Percentiles rank a stretch among this genome's conserved stretches.
Conservation (phyloP, 2,329 filamentous ascomycete genomes). For the Cladosporium velox region DNA sequence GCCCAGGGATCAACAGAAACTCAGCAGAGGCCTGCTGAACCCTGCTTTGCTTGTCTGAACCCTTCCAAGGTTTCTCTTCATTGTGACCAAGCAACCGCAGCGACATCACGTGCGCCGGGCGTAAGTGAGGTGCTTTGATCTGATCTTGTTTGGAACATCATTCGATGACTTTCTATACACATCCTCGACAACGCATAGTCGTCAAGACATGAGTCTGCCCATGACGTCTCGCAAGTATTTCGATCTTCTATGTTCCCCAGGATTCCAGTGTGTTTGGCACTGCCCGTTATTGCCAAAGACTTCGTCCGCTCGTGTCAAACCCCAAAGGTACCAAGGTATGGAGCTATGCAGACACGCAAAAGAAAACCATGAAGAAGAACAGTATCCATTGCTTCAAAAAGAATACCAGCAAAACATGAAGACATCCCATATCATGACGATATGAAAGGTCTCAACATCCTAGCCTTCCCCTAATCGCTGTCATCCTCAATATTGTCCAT, state of each 20-base stretch:
- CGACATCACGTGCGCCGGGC: not conserved
- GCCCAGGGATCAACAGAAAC: constrained; percentile 6
- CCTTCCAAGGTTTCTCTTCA: not conserved
- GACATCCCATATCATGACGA: not conserved
- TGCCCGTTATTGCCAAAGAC: not conserved
- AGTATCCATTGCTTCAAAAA: not conserved
- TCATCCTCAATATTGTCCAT: not conserved
- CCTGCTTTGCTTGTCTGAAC: not conserved
- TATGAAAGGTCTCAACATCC: not conserved
- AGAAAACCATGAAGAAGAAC: not conserved
- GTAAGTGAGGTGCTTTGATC: not conserved
- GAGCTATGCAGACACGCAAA: not conserved
- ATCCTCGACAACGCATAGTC: not conserved
- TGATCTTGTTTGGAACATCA: not conserved
- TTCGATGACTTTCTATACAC: not conserved
- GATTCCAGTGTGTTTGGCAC: not conserved
- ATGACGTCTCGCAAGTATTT: not conserved
- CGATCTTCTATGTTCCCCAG: not conserved
- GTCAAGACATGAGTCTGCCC: not conserved
- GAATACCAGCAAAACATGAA: not conserved
- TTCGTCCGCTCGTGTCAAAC: not conserved
- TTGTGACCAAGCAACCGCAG: too few species aligned
- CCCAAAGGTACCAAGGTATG: not conserved
- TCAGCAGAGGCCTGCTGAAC: not conserved
- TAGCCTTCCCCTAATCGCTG: not conserved